Evolutionary conservation across 345 rosid species (phyloP).

Genomic region (Salix brachista): DNA sequence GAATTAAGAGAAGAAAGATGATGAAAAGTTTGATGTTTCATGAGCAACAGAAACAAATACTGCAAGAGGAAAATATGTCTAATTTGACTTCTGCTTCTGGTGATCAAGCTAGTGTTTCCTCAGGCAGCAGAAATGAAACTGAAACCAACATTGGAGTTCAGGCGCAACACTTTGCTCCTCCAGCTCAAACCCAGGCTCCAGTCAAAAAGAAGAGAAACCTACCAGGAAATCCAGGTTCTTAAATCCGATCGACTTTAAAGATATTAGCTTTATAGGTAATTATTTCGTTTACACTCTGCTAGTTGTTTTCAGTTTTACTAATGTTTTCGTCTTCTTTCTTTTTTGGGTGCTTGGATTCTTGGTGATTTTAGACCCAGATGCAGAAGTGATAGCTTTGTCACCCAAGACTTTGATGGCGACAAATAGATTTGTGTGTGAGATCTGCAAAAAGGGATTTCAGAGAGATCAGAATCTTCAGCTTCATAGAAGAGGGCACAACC

Average conservation of each 20-base stretch:
- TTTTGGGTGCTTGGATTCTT: neutral
- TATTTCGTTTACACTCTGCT: neutral
- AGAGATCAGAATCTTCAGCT: constrained; percentile 85
- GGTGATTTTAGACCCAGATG: constrained; percentile 61
- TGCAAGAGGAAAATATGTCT: constrained; percentile 71
- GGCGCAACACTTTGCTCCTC: constrained; percentile 37
- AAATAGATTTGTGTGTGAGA: constrained; percentile 79
- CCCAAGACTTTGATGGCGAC: constrained; percentile 73
- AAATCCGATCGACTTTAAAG: neutral
- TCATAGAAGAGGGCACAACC: constrained; percentile 80
- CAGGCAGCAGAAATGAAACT: constrained; percentile 53
- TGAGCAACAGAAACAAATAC: constrained; percentile 38
- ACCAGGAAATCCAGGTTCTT: constrained; percentile 90
- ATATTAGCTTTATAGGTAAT: neutral
- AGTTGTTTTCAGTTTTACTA: neutral
- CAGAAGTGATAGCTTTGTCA: constrained; percentile 80
- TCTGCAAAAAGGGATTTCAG: constrained; percentile 87
- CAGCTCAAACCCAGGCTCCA: constrained; percentile 42
- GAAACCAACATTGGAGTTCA: constrained; percentile 35
- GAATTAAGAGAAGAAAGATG: constrained; percentile 18
- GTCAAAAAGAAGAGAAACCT: constrained; percentile 71
- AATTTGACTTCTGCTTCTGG: constrained; percentile 84
- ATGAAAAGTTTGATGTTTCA: constrained; percentile 51
- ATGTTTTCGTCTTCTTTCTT: neutral
- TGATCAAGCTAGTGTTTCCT: constrained; percentile 72